Conservation (phyloP, 805 yeast genomes). For the Nakazawaea holstii region DNA sequence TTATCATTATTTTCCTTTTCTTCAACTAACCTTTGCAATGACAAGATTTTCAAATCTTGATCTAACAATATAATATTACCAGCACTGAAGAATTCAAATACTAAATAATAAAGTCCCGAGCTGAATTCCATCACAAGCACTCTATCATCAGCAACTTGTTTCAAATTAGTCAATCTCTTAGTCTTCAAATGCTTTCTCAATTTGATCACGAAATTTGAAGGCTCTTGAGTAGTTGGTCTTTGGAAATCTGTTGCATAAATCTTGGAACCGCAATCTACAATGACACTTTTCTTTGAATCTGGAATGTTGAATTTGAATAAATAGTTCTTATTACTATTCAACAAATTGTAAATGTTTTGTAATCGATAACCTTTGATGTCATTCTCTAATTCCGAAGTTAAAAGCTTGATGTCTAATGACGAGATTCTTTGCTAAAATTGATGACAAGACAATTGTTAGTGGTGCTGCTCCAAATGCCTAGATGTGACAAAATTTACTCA, state of each 20-base stretch:
- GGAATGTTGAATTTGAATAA: constrained; percentile 77
- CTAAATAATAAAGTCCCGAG: constrained; percentile 73
- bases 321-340: constrained; percentile 66
- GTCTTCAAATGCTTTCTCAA: constrained; percentile 82
- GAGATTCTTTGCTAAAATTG: constrained; percentile 72
- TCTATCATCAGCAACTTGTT: constrained; percentile 76
- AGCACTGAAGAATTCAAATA: constrained; percentile 90
- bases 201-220: constrained; percentile 82
- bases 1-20: constrained; percentile 60
- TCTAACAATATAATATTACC: constrained; percentile 85
- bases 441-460: not conserved
- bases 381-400: constrained; percentile 59
- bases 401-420: constrained; percentile 72
- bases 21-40: constrained; percentile 73
- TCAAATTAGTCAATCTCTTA: constrained; percentile 65
- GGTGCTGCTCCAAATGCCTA: too few species aligned
- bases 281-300: constrained; percentile 69
- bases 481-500: too few species aligned
- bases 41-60: constrained; percentile 56
- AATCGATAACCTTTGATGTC: constrained; percentile 61
- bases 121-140: constrained; percentile 80
- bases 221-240: constrained; percentile 74
- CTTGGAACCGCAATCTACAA: constrained; percentile 84
- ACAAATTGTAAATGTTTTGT: constrained; percentile 80
- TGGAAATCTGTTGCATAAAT: constrained; percentile 75